These are phyloP conservation scores for Ricinus communis DNA, from an alignment of 345 rosid genomes.

Conservation along the genomic window DNA sequence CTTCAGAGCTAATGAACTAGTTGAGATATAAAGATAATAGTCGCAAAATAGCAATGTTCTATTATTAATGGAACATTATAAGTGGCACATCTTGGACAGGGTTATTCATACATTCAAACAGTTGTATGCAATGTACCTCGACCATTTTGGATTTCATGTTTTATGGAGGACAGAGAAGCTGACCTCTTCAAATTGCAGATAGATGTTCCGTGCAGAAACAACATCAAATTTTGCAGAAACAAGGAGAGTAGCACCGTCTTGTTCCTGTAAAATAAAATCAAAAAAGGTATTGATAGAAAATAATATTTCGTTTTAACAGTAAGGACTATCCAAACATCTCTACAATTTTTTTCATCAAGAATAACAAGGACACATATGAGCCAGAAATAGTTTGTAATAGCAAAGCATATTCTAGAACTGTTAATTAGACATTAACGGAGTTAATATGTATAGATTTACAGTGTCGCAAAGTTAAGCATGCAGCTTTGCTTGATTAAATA, in stretches of 20 bases:
- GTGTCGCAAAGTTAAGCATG: background rate
- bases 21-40: background rate
- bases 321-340: background rate
- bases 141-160: slow-evolving; percentile 11
- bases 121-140: slow-evolving; percentile 5
- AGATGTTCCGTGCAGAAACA: slow-evolving; percentile 70
- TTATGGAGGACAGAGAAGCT: slow-evolving; percentile 31
- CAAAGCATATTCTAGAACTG: background rate
- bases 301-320: background rate
- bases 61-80: background rate
- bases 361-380: background rate
- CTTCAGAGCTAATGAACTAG: background rate
- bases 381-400: background rate
- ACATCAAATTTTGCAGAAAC: slow-evolving; percentile 81
- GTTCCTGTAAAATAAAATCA: slow-evolving; percentile 48
- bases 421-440: background rate
- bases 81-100: background rate
- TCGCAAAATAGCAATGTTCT: background rate
- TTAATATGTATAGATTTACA: background rate
- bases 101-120: background rate
- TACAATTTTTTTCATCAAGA: background rate
- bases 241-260: slow-evolving; percentile 85
- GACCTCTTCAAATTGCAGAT: slow-evolving; percentile 93
- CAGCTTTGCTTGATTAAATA: background rate
- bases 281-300: background rate